Evolutionary conservation across 768 basidiomycete species (phyloP).

Genomic region (Clavulina sp.): DNA sequence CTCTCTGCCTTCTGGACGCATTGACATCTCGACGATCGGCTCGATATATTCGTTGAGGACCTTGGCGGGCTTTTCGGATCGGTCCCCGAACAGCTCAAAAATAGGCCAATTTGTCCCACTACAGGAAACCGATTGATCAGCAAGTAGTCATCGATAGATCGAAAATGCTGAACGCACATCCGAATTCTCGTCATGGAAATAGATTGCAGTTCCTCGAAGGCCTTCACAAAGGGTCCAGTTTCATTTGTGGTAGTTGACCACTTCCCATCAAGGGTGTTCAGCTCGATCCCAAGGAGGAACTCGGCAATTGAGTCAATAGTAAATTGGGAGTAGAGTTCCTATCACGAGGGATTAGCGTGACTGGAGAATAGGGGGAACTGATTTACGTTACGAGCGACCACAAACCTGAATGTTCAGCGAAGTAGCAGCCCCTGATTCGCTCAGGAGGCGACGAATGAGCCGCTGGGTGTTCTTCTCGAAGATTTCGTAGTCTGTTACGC

Average conservation of each 20-base stretch:
- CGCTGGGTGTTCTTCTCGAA: slow-evolving; percentile 40
- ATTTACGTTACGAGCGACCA: too few relatives aligned
- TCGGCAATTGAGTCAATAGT: slow-evolving; percentile 56
- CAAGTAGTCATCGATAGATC: neutral
- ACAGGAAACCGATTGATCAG: neutral
- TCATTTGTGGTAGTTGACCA: slow-evolving; percentile 36
- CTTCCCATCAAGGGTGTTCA: slow-evolving; percentile 38
- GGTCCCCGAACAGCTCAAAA: slow-evolving; percentile 26
- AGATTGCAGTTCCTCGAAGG: slow-evolving; percentile 26
- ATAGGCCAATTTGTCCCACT: slow-evolving; percentile 27
- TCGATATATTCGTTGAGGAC: slow-evolving; percentile 33
- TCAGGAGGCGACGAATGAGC: neutral
- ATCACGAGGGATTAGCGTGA: too few relatives aligned
- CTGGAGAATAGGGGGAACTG: too few relatives aligned
- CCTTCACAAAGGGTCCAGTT: slow-evolving; percentile 30
- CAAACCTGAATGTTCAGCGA: too few relatives aligned
- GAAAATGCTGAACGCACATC: slow-evolving; percentile 9
- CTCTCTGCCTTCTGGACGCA: slow-evolving; percentile 23
- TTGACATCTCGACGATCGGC: slow-evolving; percentile 38
- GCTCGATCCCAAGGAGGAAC: slow-evolving; percentile 52
- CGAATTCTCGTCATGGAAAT: slow-evolving; percentile 21
- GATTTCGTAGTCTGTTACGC: slow-evolving; percentile 48
- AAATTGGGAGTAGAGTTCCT: slow-evolving; percentile 52
- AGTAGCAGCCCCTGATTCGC: too few relatives aligned
- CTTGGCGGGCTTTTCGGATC: slow-evolving; percentile 21